Conservation (phyloP, 2,329 filamentous ascomycete genomes). For the Sclerotinia nivalis region DNA sequence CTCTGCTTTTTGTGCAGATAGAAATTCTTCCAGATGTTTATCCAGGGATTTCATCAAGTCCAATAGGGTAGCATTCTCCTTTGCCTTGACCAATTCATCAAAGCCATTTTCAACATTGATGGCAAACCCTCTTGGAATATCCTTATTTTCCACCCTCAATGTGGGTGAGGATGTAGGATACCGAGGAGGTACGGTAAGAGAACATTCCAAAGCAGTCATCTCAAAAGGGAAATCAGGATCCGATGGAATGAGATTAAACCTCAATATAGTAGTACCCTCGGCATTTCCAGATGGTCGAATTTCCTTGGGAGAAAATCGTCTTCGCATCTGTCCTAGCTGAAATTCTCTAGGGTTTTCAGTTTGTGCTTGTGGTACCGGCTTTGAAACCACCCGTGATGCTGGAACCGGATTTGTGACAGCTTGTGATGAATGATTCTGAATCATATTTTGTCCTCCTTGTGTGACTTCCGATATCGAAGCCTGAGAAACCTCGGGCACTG, state of each 20-base stretch:
- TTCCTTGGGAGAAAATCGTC: slow-evolving; percentile 60
- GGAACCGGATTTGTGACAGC: slow-evolving; percentile 39
- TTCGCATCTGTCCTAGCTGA: slow-evolving; percentile 71
- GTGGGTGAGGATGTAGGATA: slow-evolving; percentile 62
- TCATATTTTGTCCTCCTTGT: slow-evolving; percentile 24
- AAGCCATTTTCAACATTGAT: slow-evolving; percentile 78
- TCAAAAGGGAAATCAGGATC: slow-evolving; percentile 86
- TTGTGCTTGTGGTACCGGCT: slow-evolving; percentile 66
- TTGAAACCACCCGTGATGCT: slow-evolving; percentile 56
- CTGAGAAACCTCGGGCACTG: slow-evolving; percentile 26
- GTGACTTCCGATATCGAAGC: slow-evolving; percentile 24
- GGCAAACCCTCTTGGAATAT: slow-evolving; percentile 70
- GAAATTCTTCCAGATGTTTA: slow-evolving; percentile 66
- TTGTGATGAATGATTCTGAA: slow-evolving; percentile 39
- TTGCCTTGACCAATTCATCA: slow-evolving; percentile 60
- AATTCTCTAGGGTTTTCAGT: slow-evolving; percentile 69
- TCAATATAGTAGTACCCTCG: slow-evolving; percentile 50
- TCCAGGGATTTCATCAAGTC: slow-evolving; percentile 69
- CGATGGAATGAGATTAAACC: slow-evolving; percentile 68
- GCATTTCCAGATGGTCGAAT: slow-evolving; percentile 32
- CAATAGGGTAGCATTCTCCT: slow-evolving; percentile 60
- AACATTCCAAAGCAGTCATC: slow-evolving; percentile 66
- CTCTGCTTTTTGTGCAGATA: slow-evolving; percentile 69
- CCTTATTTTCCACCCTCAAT: slow-evolving; percentile 66
- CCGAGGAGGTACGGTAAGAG: slow-evolving; percentile 61